Conservation (phyloP, 106 monocot genomes). For the Alisma plantagoaquatica region DNA sequence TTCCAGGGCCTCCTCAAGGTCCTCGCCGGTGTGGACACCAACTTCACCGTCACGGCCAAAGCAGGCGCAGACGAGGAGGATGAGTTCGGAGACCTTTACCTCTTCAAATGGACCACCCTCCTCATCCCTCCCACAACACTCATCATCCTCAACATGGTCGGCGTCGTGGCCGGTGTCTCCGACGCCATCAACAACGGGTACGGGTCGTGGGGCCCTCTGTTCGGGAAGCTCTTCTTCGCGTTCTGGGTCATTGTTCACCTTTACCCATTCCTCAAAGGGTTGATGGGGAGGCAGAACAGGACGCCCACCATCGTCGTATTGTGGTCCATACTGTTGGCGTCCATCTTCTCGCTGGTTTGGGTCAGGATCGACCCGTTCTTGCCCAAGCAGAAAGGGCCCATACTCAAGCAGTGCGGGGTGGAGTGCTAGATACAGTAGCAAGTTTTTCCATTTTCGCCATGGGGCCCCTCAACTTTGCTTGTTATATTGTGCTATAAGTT, state of each 20-base stretch:
- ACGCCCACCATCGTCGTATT: constrained; percentile 92
- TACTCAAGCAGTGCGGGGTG: constrained; percentile 74
- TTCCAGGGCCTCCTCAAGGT: constrained; percentile 97
- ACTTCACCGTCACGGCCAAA: constrained; percentile 91
- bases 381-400: constrained; percentile 56
- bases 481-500: neutral
- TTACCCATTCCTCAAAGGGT: constrained; percentile 84
- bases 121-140: constrained; percentile 80
- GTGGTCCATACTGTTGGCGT: constrained; percentile 75
- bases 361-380: constrained; percentile 92
- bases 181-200: constrained; percentile 95
- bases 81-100: constrained; percentile 74
- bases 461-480: neutral
- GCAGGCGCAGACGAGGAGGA: constrained; percentile 47
- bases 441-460: too few relatives aligned
- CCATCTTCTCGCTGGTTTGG: constrained; percentile 93
- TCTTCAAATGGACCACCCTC: constrained; percentile 89
- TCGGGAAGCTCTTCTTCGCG: constrained; percentile 90
- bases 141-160: constrained; percentile 92
- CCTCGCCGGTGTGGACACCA: constrained; percentile 77
- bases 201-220: constrained; percentile 81
- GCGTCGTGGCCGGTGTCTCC: constrained; percentile 75
- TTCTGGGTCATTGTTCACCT: constrained; percentile 90
- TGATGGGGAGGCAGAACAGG: constrained; percentile 91
- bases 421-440: constrained; percentile 30